These are phyloP conservation scores for Glebionis coronaria DNA, from an alignment of 129 eudicot species.

Conservation along the genomic window DNA sequence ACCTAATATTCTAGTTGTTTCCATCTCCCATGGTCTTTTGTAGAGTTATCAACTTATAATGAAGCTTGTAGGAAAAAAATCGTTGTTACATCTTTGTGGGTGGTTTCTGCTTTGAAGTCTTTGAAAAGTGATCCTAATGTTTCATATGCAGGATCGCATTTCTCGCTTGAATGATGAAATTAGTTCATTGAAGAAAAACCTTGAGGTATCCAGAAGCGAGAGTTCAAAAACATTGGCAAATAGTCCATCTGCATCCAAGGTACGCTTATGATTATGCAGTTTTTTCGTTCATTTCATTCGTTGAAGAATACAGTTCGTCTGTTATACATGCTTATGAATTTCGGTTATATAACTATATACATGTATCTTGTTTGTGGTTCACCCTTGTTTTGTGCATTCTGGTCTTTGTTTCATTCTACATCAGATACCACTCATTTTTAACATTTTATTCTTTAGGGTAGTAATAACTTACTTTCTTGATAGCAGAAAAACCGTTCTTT, in stretches of 20 bases:
- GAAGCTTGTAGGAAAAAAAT: neutral
- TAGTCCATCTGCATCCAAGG: constrained; percentile 42
- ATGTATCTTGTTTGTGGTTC: neutral
- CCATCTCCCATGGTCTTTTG: neutral
- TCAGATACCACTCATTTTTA: constrained; percentile 19
- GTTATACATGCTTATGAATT: constrained; percentile 16
- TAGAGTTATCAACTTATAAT: neutral
- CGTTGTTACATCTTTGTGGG: neutral
- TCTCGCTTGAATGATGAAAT: constrained; percentile 75
- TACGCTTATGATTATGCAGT: constrained; percentile 25
- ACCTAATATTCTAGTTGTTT: neutral
- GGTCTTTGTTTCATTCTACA: constrained; percentile 13
- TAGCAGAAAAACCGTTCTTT: constrained; percentile 46
- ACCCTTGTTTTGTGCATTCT: constrained; percentile 17
- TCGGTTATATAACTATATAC: constrained; percentile 3
- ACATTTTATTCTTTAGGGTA: constrained; percentile 32
- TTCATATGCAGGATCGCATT: constrained; percentile 58
- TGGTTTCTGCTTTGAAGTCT: neutral
- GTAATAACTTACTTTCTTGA: constrained; percentile 44
- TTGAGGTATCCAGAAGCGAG: constrained; percentile 57
- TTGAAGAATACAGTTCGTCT: constrained; percentile 9
- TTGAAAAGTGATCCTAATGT: constrained; percentile 7
- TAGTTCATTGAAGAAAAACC: constrained; percentile 65
- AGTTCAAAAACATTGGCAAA: constrained; percentile 33
- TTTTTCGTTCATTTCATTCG: neutral